These are phyloP conservation scores for Vaccinium vitisidaea DNA, from an alignment of 148 eudicot species.

Conservation along the genomic window DNA sequence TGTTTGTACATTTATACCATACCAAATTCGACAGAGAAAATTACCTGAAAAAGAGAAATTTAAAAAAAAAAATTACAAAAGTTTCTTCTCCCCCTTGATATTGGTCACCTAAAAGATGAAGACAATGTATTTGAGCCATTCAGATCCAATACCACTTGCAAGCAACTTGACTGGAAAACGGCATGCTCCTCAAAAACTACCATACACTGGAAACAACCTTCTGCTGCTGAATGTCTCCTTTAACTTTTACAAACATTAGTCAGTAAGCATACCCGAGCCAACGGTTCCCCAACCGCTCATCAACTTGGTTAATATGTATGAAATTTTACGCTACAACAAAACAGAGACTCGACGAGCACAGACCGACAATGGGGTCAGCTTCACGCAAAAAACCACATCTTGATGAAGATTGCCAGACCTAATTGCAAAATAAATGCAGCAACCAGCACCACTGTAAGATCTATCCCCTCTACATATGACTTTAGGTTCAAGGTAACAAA, in stretches of 20 bases:
- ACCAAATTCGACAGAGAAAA: not conserved
- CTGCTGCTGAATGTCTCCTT: not conserved
- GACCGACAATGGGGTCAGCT: not conserved
- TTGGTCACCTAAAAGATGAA: not conserved
- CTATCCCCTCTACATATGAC: constrained; percentile 50
- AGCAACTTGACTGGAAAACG: not conserved
- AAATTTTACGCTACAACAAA: constrained; percentile 4
- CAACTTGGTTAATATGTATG: not conserved
- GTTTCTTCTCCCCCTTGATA: not conserved
- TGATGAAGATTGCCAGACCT: constrained; percentile 79
- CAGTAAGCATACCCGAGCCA: not conserved
- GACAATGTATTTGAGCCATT: not conserved
- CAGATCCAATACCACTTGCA: not conserved
- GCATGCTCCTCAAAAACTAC: not conserved
- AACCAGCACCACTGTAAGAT: constrained; percentile 50
- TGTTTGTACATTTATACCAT: not conserved
- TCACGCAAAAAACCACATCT: constrained; percentile 80
- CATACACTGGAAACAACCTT: not conserved
- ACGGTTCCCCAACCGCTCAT: not conserved
- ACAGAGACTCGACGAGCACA: not conserved
- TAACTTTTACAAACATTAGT: constrained; percentile 2
- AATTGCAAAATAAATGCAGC: constrained; percentile 82
- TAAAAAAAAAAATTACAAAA: not conserved
- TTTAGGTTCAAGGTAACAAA: constrained; percentile 75
- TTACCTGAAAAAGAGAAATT: not conserved